Base-by-base conservation (phyloP, 495 filamentous ascomycete species). In the Lophium mytilinum region DNA sequence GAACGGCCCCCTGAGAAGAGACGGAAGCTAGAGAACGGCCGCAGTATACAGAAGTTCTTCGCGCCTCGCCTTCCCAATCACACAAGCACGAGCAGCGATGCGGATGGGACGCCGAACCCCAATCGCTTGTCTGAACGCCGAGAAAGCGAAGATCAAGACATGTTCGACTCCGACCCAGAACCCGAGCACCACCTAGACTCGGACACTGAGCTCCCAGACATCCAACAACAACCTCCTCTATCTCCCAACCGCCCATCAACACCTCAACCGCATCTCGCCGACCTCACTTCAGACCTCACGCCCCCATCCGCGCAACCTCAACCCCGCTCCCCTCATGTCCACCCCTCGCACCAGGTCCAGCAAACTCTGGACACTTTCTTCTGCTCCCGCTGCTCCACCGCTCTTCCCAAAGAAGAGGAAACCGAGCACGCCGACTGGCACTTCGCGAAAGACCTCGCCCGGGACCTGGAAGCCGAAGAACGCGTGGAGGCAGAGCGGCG, bases 341-440 rank as follows among this genome's bases (percentile, higher is more conserved):
- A 19, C n/a, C 39, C 46, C 17, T 37, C 57, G n/a, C 72, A 78
- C 53, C 24, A 30, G 3, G 24, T 30, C 24, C 59, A 64, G 49
- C 66, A 71, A 57, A 71, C 30, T 7, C 17, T 74, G 42, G 74
- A 71, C 18, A 68, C 74, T 12, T 82, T 80, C 69, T 70, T 71
- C 57, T 96, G 92, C 69, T 61, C 71, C 50, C 81, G 79, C 45
- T 96, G 93, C 72, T 76, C 76, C 50, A 74, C 76, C 58, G 58
- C 69, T 35, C 65, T 94, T 19, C 73, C 72, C 10, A 68, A 73
- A n/a, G 66, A 73, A 60, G 78, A 82, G 36, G 75, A 83, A 65
- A 78, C 82, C 51, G 90, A 87, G 73, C 93, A 98, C 66, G 78
- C 88, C 40, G 93, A 98, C 68, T 98, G 90, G 88, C 93, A 98